These are phyloP conservation scores for Colletotrichum sp. DNA, from an alignment of 2,329 filamentous ascomycete genomes.

Conservation along the genomic window DNA sequence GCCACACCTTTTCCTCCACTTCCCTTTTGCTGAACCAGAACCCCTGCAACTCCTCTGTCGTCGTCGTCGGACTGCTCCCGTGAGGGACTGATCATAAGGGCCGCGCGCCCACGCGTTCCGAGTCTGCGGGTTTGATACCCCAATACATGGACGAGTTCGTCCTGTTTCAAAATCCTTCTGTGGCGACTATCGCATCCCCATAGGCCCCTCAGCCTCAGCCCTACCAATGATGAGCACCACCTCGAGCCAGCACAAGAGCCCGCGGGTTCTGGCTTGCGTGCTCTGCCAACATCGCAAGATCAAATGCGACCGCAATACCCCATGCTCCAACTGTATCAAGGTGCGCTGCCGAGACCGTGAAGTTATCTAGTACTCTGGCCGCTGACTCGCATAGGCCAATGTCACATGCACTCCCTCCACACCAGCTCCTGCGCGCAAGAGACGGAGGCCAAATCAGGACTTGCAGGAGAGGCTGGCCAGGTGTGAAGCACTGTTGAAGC, in stretches of 20 bases:
- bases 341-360: slow-evolving; percentile 38
- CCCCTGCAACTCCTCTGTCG: not conserved
- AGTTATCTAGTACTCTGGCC: not conserved
- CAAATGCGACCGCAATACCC: slow-evolving; percentile 64
- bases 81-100: slow-evolving; percentile 16
- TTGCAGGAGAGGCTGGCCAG: slow-evolving; percentile 64
- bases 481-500: slow-evolving; percentile 63
- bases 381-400: slow-evolving; percentile 50
- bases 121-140: not conserved
- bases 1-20: not conserved
- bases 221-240: slow-evolving; percentile 16
- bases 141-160: slow-evolving; percentile 14
- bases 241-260: slow-evolving; percentile 36
- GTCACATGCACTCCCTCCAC: slow-evolving; percentile 65
- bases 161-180: not conserved
- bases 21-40: not conserved
- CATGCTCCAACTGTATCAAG: slow-evolving; percentile 66
- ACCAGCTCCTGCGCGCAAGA: slow-evolving; percentile 64
- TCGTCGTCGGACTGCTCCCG: not conserved
- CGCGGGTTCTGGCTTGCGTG: slow-evolving; percentile 58
- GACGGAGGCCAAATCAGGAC: slow-evolving; percentile 64
- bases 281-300: slow-evolving; percentile 68
- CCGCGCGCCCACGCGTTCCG: slow-evolving; percentile 13
- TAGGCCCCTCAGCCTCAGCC: slow-evolving; percentile 4
- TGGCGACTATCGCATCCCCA: slow-evolving; percentile 1